Conservation (phyloP, 2,329 filamentous ascomycete species). For the Colletotrichum destructivum region DNA sequence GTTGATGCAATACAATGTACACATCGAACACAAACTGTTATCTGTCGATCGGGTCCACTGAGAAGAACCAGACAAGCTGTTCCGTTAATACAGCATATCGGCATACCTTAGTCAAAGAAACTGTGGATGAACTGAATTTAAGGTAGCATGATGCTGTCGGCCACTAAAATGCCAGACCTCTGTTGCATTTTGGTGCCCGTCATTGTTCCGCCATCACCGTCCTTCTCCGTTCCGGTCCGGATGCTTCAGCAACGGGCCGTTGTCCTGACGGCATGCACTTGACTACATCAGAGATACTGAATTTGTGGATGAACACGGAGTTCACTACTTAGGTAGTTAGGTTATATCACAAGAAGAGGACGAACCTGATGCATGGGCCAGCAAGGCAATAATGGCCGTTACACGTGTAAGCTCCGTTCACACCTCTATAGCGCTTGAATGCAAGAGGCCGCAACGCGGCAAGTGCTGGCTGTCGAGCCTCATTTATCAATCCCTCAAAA, state of each 20-base stretch:
- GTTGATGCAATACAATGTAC: background rate
- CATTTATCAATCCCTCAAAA: background rate
- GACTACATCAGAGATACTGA: background rate
- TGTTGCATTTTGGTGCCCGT: background rate
- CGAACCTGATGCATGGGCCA: background rate
- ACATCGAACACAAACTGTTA: background rate
- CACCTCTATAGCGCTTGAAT: background rate
- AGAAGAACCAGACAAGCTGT: slow-evolving; percentile 11
- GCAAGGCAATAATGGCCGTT: too few relatives aligned
- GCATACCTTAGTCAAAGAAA: slow-evolving; percentile 8
- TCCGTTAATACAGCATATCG: slow-evolving; percentile 13
- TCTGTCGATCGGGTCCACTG: background rate
- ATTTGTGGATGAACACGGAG: background rate
- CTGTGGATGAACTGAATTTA: slow-evolving; percentile 28
- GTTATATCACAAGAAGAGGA: too few relatives aligned
- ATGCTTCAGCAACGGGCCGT: slow-evolving; percentile 12
- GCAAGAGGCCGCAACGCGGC: background rate
- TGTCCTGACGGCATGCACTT: slow-evolving; percentile 16
- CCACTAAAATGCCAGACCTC: slow-evolving; percentile 3
- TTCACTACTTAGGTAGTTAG: too few relatives aligned
- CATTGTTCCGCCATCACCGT: slow-evolving; percentile 5
- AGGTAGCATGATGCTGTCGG: background rate
- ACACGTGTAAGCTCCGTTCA: background rate
- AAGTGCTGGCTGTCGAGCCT: background rate
- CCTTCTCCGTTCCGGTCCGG: slow-evolving; percentile 32